These are phyloP conservation scores for Gossypium herbaceum DNA, from an alignment of 345 rosid genomes.

Conservation along the genomic window DNA sequence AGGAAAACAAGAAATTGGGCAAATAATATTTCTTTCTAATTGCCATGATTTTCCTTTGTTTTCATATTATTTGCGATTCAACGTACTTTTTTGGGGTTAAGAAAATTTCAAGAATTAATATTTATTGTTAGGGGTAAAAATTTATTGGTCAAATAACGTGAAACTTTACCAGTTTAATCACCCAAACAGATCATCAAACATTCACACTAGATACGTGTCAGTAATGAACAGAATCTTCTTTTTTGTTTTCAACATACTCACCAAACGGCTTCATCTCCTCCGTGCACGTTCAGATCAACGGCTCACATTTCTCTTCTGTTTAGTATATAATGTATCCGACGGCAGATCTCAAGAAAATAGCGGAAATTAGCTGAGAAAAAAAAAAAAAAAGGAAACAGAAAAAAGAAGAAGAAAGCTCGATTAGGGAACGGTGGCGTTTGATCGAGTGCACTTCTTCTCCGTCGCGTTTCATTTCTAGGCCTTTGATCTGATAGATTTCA, in stretches of 20 bases:
- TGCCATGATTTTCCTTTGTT: too few relatives aligned
- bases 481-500: constrained; percentile 22
- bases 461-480: not conserved
- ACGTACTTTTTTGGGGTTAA: too few relatives aligned
- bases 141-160: not conserved
- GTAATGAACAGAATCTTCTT: constrained; percentile 13
- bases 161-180: not conserved
- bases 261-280: constrained; percentile 6
- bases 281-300: constrained; percentile 14
- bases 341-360: not conserved
- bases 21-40: too few relatives aligned
- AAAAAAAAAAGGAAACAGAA: not conserved
- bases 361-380: not conserved
- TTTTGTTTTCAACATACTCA: not conserved
- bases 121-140: not conserved
- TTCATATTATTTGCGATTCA: too few relatives aligned
- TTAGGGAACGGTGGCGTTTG: constrained; percentile 15
- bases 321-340: not conserved
- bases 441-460: constrained; percentile 16
- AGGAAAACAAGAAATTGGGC: too few relatives aligned
- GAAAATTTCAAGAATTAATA: too few relatives aligned
- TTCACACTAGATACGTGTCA: constrained; percentile 19
- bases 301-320: constrained; percentile 3
- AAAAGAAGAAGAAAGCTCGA: constrained; percentile 9
- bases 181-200: not conserved